A percentile compares a stretch with the other conserved stretches of the same genome.
Conservation (phyloP, 257 asterid species). For the Nyctanthes arbortristis region DNA sequence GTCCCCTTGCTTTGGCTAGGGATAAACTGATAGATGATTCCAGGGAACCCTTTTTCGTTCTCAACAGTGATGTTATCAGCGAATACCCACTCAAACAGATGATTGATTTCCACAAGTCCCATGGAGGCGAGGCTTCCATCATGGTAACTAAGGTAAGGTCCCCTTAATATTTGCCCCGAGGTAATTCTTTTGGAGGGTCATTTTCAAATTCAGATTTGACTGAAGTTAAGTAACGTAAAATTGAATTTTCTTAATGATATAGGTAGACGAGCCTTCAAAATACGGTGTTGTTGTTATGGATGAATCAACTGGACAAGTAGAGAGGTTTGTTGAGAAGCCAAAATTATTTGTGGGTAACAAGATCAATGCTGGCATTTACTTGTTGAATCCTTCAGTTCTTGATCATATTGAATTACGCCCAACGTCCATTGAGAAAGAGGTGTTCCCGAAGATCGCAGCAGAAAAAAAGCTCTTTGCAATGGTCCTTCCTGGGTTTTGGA, state of each 20-base stretch:
- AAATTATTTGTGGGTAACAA: constrained; percentile 85
- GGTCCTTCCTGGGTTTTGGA: constrained; percentile 94
- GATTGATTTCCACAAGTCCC: constrained; percentile 92
- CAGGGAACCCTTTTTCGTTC: constrained; percentile 92
- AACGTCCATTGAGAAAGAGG: constrained; percentile 90
- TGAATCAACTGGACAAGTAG: constrained; percentile 75
- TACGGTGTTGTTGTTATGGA: constrained; percentile 92
- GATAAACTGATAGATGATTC: constrained; percentile 80
- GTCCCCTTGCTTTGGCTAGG: constrained; percentile 98
- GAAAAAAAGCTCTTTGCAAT: constrained; percentile 71
- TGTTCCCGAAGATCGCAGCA: constrained; percentile 73
- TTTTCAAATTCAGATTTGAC: background rate
- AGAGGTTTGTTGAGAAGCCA: constrained; percentile 91
- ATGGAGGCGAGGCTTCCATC: constrained; percentile 95
- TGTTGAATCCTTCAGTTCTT: constrained; percentile 76
- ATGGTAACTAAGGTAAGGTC: constrained; percentile 81
- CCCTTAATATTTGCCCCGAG: background rate
- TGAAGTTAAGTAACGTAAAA: background rate
- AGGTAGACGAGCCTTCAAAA: constrained; percentile 97
- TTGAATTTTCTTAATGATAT: constrained; percentile 13
- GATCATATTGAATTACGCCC: constrained; percentile 74
- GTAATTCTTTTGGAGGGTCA: background rate
- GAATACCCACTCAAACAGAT: constrained; percentile 88
- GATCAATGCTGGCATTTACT: constrained; percentile 90
- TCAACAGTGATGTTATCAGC: constrained; percentile 94